Evolutionary conservation across 768 basidiomycete species (phyloP), one percentile per base, ranked within the genome.

Genomic region (Pisolithus sp.): DNA sequence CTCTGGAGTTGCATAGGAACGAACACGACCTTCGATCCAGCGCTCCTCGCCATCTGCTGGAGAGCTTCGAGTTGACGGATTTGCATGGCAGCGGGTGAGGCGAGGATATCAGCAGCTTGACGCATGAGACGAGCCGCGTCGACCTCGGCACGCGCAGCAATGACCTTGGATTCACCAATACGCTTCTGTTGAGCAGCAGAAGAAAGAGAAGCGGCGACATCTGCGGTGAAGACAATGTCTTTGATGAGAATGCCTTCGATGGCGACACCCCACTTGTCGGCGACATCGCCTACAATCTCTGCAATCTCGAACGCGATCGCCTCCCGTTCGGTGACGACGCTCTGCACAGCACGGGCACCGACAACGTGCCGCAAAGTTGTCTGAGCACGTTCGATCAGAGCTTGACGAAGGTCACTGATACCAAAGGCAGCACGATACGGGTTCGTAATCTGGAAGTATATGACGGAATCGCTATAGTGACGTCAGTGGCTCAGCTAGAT

Each of bases 301-400:
- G 93, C 95, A 55, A 98, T 96, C 70, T 98, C 94, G 62, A 88
- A 86, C 9, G 94, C 94, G 57, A 96, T 93, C 39, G 88, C 93
- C 62, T 98, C 95, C 55, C 95, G 90, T 71, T 98, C 95, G 3
- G 93, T 95, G 55, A 98, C 91, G 52, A 98, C 89, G 60, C 82
- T 85, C 70, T 98, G 95, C n/a, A 98, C 89, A 1, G 88, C 85
- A 21, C 92, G 86, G 3, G 92, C 90, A 57, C 95, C 95, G 31
- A 96, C 93, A 65, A 98, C 93, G 62, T 97, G 93, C n/a, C 95
- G 84, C 20, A 98, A 78, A 15, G 95, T 99, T 2, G 95, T 97
- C 73, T 96, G 89, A 0, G 89, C 85, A 57, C 90, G 84, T 68
- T 91, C 90, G 45, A 83, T 72, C 55, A 92, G 82, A 0, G 90